Base-by-base conservation (phyloP, 192 early-diverging fungal species). In the Coemansia sp. region DNA sequence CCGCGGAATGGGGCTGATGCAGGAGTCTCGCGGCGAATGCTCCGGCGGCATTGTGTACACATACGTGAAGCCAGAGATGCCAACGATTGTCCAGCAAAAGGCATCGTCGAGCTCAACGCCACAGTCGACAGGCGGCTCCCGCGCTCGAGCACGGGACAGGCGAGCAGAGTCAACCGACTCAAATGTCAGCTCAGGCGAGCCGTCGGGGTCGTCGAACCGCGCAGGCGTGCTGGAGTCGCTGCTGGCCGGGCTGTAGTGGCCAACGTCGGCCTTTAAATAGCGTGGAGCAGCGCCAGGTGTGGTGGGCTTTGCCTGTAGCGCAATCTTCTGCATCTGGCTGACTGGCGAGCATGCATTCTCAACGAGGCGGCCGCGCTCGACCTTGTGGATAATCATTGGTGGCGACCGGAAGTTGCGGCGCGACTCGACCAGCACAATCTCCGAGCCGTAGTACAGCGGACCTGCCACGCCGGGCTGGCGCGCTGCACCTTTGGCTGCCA, bases 241-340 rank as follows among this genome's bases (percentile, higher is more conserved):
- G 27, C 24, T 55, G 29, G 41, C 32, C 16, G 65, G 74, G 50
- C 59, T 65, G 65, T 74, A 77, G 49, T 74, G 71, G 2, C 68
- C 71, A 4, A 64, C 75, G 38, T 72, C 81, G 16, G 75, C 75
- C 47, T 63, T 68, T 23, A 74, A 57, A 38, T 70, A 74, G 48
- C 66, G 56, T 48, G 64, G 69, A 23, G 61, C 58, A 61, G 35
- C 67, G 57, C 63, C 68, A 37, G 66, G 54, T 50, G 55, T 39
- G 35, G 49, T 50, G 4, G 62, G 68, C 66, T 66, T 73, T 43
- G 68, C 67, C 62, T 78, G 75, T 45, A 92, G 78, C 18, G 91
- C 89, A 19, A 93, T 76, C 71, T 93, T 93, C 73, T 93, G 91
- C 91, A 93, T 91, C 74, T 93, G 91, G 64, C 89, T 89, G 49